These are phyloP conservation scores for Carpinus fangiana DNA, from an alignment of 306 rosid species.

Conservation along the genomic window DNA sequence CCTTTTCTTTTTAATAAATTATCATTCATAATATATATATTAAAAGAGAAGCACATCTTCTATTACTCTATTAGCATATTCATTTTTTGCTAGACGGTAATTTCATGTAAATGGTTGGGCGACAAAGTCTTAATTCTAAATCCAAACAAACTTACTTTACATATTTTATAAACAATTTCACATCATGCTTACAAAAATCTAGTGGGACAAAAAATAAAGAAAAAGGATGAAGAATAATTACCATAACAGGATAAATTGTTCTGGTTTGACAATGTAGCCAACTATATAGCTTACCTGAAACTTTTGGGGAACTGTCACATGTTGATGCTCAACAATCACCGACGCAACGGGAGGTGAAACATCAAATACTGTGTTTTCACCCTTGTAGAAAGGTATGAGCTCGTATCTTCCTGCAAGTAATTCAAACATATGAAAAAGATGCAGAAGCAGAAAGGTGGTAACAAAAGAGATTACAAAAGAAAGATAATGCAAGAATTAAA, in stretches of 20 bases:
- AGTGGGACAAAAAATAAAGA: constrained; percentile 1
- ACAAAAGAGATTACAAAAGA: neutral
- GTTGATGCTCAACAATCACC: constrained; percentile 78
- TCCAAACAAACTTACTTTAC: neutral
- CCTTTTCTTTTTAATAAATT: too few species aligned
- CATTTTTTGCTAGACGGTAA: neutral
- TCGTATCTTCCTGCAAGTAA: constrained; percentile 67
- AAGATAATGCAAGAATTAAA: neutral
- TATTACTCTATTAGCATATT: neutral
- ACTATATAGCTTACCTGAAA: constrained; percentile 70
- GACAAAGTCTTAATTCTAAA: neutral
- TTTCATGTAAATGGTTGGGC: neutral
- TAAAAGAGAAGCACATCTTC: too few species aligned
- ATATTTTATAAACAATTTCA: neutral
- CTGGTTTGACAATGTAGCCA: constrained; percentile 12
- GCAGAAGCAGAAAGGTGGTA: neutral
- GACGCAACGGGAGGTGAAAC: constrained; percentile 81
- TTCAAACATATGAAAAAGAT: constrained; percentile 17
- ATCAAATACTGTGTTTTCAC: constrained; percentile 93
- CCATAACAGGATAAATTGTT: neutral
- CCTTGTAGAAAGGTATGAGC: constrained; percentile 94
- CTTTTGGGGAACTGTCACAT: constrained; percentile 69
- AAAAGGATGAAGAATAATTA: neutral
- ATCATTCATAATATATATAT: too few species aligned
- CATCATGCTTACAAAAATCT: constrained; percentile 14